Base-by-base conservation (phyloP, 2,329 filamentous ascomycete species). In the Tolypocladium ovalisporum region DNA sequence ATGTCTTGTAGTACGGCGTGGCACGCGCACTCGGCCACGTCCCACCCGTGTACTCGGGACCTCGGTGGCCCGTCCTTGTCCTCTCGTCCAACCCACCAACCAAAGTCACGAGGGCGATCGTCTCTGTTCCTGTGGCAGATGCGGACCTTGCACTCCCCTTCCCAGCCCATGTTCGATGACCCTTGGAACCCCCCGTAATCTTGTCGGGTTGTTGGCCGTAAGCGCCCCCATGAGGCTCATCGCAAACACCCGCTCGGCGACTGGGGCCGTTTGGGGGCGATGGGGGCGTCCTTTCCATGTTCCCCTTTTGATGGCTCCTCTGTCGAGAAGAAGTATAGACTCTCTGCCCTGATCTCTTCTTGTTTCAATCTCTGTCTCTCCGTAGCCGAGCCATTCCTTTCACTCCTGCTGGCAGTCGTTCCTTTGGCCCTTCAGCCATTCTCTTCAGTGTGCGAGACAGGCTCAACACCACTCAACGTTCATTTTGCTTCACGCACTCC, bases 101-200 rank as follows among this genome's bases (percentile, higher is more conserved):
- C 34, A 37, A 42, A 35, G 56, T 32, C 56, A 51, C 34, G 24
- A 22, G 37, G 32, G 19, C 32, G n/a, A 52, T 52, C 47, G 51
- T 12, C 37, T 17, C 17, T 44, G 9, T 29, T 24, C 5, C 34
- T n/a, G 44, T 47, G 44, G 44, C 44, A 19, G 24, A 47, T 49
- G 15, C 27, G 22, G 47, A 35, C 24, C 19, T 17, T 27, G 17
- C 13, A n/a, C 42, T 17, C 32, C 32, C 35, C 15, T 34, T 37
- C 7, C 5, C 36, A 29, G 35, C 39, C 52, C 35, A 34, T 36
- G 36, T 13, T 36, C 12, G 12, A 32, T 49, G 49, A 56, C 52
- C 57, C 56, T 56, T 60, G 56, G 54, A 56, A 58, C 54, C 49
- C 32, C n/a, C 52, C 55, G 42, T 60, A 58, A 60, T 60, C 53